phyloP scores from a whole-genome alignment of 2,329 filamentous ascomycete genomes.

The Ramularia endophylla region DNA sequence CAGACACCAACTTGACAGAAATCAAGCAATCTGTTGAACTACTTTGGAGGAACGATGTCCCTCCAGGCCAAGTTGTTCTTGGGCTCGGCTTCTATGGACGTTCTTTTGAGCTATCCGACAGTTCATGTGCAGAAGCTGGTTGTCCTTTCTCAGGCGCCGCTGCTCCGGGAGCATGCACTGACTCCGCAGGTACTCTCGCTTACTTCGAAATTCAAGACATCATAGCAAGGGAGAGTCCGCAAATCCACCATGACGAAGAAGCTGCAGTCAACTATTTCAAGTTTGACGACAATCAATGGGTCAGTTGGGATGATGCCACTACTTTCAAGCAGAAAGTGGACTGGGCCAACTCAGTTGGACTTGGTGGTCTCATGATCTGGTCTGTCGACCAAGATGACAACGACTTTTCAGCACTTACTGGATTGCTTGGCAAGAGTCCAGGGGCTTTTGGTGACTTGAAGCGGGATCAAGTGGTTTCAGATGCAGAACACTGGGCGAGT shows the following conservation, averaged over 20 bases:
- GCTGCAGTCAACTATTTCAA: constrained; percentile 32
- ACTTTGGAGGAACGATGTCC: constrained; percentile 42
- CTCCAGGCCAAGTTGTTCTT: constrained; percentile 38
- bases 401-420: constrained; percentile 3
- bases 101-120: not conserved
- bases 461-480: not conserved
- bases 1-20: constrained; percentile 47
- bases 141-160: constrained; percentile 5
- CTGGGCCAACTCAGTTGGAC: constrained; percentile 28
- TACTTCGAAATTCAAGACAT: constrained; percentile 34
- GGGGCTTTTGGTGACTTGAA: too few relatives aligned
- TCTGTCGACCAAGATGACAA: constrained; percentile 13
- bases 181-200: constrained; percentile 29
- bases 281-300: constrained; percentile 34
- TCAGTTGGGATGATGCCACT: constrained; percentile 35
- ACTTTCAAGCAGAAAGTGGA: constrained; percentile 33
- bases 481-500: not conserved
- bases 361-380: constrained; percentile 28
- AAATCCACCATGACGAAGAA: constrained; percentile 20
- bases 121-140: not conserved
- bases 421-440: constrained; percentile 4
- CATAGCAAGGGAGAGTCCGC: constrained; percentile 13
- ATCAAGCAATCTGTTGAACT: constrained; percentile 39
- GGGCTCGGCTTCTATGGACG: constrained; percentile 34
- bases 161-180: constrained; percentile 16